Conservation (phyloP, 192 early-diverging fungal species). For the Backusella mclennaniae region DNA sequence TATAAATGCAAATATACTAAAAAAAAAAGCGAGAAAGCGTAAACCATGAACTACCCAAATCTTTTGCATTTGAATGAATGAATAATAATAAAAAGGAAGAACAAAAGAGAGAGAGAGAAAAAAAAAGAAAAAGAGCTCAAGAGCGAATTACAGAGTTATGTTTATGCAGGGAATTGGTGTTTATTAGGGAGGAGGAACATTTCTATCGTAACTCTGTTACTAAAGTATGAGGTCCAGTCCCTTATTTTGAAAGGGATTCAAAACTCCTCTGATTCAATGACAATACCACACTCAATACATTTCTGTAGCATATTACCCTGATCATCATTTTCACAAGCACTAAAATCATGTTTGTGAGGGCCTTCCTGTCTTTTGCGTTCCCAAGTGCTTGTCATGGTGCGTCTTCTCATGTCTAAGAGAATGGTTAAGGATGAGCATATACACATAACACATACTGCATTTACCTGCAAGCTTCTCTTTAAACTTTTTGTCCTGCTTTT, state of each 20-base stretch:
- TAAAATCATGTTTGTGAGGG: constrained; percentile 76
- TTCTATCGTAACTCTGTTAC: not conserved
- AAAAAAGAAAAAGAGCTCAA: not conserved
- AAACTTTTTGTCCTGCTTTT: constrained; percentile 83
- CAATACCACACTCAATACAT: constrained; percentile 64
- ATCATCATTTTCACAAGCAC: constrained; percentile 45
- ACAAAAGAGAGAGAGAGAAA: not conserved
- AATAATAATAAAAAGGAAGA: not conserved
- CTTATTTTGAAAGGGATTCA: constrained; percentile 24
- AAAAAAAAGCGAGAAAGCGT: constrained; percentile 1
- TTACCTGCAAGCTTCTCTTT: constrained; percentile 70
- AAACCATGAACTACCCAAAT: not conserved
- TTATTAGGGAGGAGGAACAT: constrained; percentile 4
- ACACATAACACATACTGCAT: not conserved
- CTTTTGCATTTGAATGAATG: not conserved
- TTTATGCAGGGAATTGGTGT: constrained; percentile 8
- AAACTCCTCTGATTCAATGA: constrained; percentile 70
- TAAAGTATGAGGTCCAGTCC: constrained; percentile 1
- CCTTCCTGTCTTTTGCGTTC: constrained; percentile 57
- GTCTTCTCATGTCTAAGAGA: constrained; percentile 66
- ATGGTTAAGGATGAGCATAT: not conserved
- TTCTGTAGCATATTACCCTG: constrained; percentile 54
- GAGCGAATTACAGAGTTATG: not conserved
- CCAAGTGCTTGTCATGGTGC: constrained; percentile 76
- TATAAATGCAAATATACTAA: not conserved